Evolutionary conservation across 139 green algal genomes (phyloP), one percentile per base, ranked within the genome.

Genomic region (Coccomyxa sp.): DNA sequence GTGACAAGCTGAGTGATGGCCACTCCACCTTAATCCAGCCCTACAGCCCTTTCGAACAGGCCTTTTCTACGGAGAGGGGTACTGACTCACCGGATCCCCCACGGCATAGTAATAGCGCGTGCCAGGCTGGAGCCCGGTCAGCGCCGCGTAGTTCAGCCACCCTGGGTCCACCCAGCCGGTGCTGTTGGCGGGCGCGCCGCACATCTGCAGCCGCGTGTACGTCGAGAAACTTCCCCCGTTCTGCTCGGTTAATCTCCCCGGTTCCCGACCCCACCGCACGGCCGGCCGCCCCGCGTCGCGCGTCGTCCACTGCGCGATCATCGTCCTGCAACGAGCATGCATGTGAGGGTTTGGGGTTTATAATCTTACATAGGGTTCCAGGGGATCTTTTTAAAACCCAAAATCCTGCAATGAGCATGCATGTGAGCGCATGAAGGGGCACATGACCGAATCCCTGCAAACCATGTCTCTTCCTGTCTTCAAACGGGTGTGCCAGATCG

Each of bases 131-230:
- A 96, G 88, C 12, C 84, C 88, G 10, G 80, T 85, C 82, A 96
- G 82, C 14, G 88, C 31, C 0, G 89, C 92, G 30, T 79, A 79
- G 85, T 96, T 90, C 58, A 93, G 81, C 13, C 81, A 14, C 7
- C 93, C 93, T 21, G 90, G 92, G 77, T 93, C 86, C 21, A 94
- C 32, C 81, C 85, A 96, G 25, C 92, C 93, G 14, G 74, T 79
- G 66, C 84, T 79, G n/a, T 85, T 89, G 10, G 92, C 92, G 18
- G 88, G 82, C 31, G 82, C 60, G 13, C 77, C 82, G 68, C 82
- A 82, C 27, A 86, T 38, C 13, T 86, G 75, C 14, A 75, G 75
- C 0, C 77, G 78, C 1, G 79, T 90, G 88, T 92, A 94, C 13
- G 88, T 93, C 0, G 31, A 59, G 60, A 57, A 87, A 23, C n/a